phyloP scores from a whole-genome alignment of 2,329 filamentous ascomycete genomes.

The Apiospora phragmitis region DNA sequence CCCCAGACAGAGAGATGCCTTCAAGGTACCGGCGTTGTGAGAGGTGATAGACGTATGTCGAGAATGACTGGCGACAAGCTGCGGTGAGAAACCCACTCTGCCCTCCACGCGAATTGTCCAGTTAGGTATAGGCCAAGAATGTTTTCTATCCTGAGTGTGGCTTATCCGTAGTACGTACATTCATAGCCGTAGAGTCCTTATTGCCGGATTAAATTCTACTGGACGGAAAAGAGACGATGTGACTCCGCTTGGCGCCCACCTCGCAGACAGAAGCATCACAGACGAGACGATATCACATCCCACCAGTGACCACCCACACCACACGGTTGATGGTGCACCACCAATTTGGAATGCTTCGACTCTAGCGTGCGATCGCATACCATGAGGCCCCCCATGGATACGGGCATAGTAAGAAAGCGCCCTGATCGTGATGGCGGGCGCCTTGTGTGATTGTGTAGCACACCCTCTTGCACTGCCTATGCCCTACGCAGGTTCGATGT shows the following conservation, averaged over 20 bases:
- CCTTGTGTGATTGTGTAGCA: constrained; percentile 3
- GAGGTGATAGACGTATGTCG: not conserved
- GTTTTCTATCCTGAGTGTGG: not conserved
- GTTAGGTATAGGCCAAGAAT: not conserved
- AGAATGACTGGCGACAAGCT: not conserved
- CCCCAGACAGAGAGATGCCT: not conserved
- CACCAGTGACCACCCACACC: not conserved
- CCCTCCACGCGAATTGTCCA: not conserved
- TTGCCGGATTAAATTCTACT: constrained; percentile 1
- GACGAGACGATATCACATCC: not conserved
- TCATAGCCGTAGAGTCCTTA: not conserved
- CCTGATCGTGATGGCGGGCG: constrained; percentile 7
- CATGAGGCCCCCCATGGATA: not conserved
- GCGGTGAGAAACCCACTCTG: not conserved
- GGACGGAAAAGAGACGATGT: not conserved
- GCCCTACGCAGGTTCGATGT: constrained; percentile 10
- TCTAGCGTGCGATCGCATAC: not conserved
- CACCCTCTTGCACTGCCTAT: constrained; percentile 5
- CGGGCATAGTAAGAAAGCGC: not conserved
- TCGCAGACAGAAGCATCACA: not conserved
- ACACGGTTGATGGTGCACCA: too few relatives aligned
- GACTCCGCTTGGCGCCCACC: constrained; percentile 7
- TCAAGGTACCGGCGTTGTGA: not conserved
- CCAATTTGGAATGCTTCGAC: not conserved
- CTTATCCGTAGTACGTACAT: not conserved